Evolutionary conservation across 2,329 filamentous ascomycete genomes (phyloP), one percentile per base, ranked within the genome.

Genomic region (Pseudopithomyces chartarum): DNA sequence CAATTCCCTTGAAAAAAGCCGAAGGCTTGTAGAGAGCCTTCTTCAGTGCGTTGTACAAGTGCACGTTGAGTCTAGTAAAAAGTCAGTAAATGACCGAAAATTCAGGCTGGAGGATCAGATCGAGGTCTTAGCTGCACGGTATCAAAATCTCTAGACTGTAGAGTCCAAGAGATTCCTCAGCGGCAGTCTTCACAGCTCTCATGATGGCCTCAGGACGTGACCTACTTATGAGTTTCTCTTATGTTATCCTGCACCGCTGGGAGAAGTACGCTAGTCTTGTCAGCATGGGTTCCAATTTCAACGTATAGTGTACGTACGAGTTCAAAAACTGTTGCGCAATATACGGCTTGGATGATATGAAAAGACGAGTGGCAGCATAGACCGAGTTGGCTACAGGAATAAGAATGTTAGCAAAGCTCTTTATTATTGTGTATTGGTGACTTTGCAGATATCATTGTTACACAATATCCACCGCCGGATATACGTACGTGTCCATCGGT

Each of bases 241-340:
- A 99, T 98, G 68, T 98, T 91, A 68, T 97, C 90, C 59, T 93
- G 89, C n/a, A 98, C 92, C 49, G 88, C 87, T 60, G 96, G 92
- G 19, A 99, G 85, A 2, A 99, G 84, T 29, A 99, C 88, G 66
- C 89, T 90, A 29, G 26, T 29, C 26, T 29, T 8, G 26, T 29
- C 26, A 29, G 26, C 26, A 29, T 29, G 26, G 4, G 26, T 29
- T 29, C n/a, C 26, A 29, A 8, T 8, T 29, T 8, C 26, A 5
- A 29, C 4, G 26, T 5, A 29, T 8, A 29, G 8, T 29, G 8
- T 29, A 36, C 34, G 12, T 36, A 36, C 34, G 26, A 29, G 73
- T 92, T 90, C 68, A 97, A 86, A 74, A 96, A 99, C 60, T 88
- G 84, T 73, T 96, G 92, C 1, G 91, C 91, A 13, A 92, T 87